Conservation (phyloP, 345 rosid genomes). For the Aegle marmelos region DNA sequence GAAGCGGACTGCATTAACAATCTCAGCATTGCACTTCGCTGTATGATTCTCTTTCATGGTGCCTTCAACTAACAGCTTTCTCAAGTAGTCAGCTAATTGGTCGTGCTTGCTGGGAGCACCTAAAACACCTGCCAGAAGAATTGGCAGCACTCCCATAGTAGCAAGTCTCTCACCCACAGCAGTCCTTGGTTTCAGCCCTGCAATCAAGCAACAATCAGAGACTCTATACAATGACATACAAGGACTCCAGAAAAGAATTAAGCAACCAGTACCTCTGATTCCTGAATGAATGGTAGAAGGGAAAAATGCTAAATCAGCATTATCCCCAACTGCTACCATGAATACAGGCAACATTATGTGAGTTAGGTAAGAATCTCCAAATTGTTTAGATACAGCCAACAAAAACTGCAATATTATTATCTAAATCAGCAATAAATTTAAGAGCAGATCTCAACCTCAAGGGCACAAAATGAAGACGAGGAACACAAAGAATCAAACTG, state of each 20-base stretch:
- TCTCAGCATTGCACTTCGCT: conserved; percentile 47
- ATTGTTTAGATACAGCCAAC: conserved; percentile 63
- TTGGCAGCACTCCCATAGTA: conserved; percentile 75
- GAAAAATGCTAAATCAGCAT: conserved; percentile 66
- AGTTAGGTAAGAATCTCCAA: conserved; percentile 72
- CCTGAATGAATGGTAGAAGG: conserved; percentile 55
- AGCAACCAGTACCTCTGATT: conserved; percentile 55
- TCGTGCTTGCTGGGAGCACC: conserved; percentile 78
- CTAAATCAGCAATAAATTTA: conserved; percentile 21
- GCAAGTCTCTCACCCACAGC: conserved; percentile 74
- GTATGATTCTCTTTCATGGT: conserved; percentile 53
- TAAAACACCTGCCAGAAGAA: conserved; percentile 89
- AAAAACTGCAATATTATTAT: conserved; percentile 60
- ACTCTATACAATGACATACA: conserved; percentile 9
- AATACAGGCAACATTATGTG: conserved; percentile 88
- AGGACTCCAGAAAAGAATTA: conserved; percentile 9
- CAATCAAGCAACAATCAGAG: conserved; percentile 23
- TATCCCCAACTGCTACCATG: conserved; percentile 80
- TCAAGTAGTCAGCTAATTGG: conserved; percentile 63
- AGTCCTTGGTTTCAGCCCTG: conserved; percentile 89
- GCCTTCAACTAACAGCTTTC: conserved; percentile 69
- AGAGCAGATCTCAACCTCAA: conserved; percentile 10
- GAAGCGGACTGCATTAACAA: conserved; percentile 80
- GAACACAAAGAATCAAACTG: conserved; percentile 3
- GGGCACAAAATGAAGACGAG: not conserved